Evolutionary conservation across 768 basidiomycete species (phyloP).

Genomic region (Cyathus striatus): DNA sequence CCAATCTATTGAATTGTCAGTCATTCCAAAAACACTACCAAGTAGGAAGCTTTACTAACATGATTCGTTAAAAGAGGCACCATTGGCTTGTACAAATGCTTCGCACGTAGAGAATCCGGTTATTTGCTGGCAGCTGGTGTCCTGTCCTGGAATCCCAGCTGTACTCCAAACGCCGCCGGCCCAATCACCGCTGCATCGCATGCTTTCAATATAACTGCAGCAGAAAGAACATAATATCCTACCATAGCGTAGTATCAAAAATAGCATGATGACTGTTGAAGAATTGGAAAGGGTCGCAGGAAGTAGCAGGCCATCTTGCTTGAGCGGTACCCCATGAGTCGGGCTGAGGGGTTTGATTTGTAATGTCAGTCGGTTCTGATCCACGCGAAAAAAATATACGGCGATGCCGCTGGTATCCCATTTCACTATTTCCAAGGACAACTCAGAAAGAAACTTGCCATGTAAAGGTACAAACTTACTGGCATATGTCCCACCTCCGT

Average conservation of each 20-base stretch:
- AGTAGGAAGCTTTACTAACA: conserved; percentile 48
- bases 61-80: conserved; percentile 66
- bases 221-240: conserved; percentile 15
- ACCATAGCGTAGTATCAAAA: conserved; percentile 87
- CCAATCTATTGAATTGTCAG: conserved; percentile 52
- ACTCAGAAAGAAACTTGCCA: neutral
- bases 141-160: conserved; percentile 78
- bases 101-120: conserved; percentile 83
- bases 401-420: conserved; percentile 76
- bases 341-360: conserved; percentile 67
- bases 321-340: conserved; percentile 70
- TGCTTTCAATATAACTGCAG: neutral
- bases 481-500: conserved; percentile 84
- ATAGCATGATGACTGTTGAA: conserved; percentile 76
- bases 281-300: conserved; percentile 73
- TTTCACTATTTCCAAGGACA: conserved; percentile 43
- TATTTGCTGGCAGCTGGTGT: conserved; percentile 75
- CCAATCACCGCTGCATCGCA: conserved; percentile 72
- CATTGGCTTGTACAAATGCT: conserved; percentile 69
- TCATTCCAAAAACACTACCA: conserved; percentile 1
- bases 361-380: conserved; percentile 74
- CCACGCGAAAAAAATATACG: conserved; percentile 78
- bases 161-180: conserved; percentile 73
- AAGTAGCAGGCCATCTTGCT: conserved; percentile 72
- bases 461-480: conserved; percentile 48